A percentile compares a stretch with the other conserved stretches of the same genome.
These are phyloP conservation scores for Cladosporium sp. DNA, from an alignment of 2,329 filamentous ascomycete genomes.

Conservation along the genomic window DNA sequence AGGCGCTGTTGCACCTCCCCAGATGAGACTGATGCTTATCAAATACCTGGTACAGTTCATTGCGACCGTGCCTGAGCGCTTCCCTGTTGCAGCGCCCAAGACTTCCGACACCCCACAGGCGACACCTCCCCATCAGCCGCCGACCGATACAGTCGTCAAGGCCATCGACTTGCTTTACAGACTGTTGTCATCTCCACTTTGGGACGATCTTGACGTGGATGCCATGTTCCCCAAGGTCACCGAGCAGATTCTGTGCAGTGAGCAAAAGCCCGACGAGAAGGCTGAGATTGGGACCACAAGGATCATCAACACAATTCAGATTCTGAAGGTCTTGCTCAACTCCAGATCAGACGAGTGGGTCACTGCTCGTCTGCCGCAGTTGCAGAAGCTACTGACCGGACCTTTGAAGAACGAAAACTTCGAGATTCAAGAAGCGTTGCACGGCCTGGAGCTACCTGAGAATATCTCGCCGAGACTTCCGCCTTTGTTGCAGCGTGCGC, in stretches of 20 bases:
- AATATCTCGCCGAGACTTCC: conserved; percentile 64
- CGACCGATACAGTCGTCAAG: conserved; percentile 81
- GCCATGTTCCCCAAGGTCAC: conserved; percentile 82
- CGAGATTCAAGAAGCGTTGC: conserved; percentile 90
- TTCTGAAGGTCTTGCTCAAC: conserved; percentile 85
- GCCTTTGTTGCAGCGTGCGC: conserved; percentile 76
- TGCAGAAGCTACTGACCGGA: conserved; percentile 90
- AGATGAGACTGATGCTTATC: conserved; percentile 76
- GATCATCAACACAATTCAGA: conserved; percentile 91
- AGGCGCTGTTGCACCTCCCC: conserved; percentile 45
- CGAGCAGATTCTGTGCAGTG: conserved; percentile 79
- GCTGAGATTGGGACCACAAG: conserved; percentile 76
- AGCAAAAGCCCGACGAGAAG: conserved; percentile 57
- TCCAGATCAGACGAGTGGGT: conserved; percentile 92
- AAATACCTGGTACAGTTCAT: conserved; percentile 98
- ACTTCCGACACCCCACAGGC: conserved; percentile 52
- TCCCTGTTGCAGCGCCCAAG: conserved; percentile 68
- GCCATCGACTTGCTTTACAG: conserved; percentile 80
- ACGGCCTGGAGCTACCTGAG: conserved; percentile 70
- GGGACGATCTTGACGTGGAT: conserved; percentile 90
- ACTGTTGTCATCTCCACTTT: conserved; percentile 81
- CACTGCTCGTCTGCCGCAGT: conserved; percentile 69
- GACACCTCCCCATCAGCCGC: conserved; percentile 49
- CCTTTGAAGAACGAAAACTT: conserved; percentile 83
- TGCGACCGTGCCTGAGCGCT: conserved; percentile 83